These are phyloP conservation scores for Cytospora piceae DNA, from an alignment of 2,329 filamentous ascomycete genomes.

Conservation along the genomic window DNA sequence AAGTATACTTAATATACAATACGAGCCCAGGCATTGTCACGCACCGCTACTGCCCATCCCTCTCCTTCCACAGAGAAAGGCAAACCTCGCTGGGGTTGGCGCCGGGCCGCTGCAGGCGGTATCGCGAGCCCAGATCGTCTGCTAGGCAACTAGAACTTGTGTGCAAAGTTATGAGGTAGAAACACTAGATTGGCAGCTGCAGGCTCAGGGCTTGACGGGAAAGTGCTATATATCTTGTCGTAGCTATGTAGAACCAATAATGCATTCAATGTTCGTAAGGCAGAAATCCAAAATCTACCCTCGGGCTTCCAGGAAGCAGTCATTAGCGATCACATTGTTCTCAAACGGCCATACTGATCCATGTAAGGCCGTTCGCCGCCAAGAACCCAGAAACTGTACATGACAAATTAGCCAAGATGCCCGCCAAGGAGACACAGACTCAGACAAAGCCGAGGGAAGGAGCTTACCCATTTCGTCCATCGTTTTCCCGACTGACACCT, in stretches of 20 bases:
- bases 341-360: conserved; percentile 5
- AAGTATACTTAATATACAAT: not conserved
- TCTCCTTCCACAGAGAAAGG: not conserved
- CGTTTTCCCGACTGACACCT: not conserved
- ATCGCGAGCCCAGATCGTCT: no score
- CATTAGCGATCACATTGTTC: not conserved
- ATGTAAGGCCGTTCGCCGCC: not conserved
- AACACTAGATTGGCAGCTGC: no score
- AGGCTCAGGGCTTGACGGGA: no score
- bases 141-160: no score
- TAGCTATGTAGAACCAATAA: no score
- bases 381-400: not conserved
- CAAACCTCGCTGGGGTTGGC: not conserved
- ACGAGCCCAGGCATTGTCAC: not conserved
- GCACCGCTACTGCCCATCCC: not conserved
- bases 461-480: conserved; percentile 4
- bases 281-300: no score
- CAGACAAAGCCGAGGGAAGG: not conserved
- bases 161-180: no score
- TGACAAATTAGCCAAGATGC: not conserved
- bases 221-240: no score
- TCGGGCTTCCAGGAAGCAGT: not conserved
- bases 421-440: not conserved
- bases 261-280: no score
- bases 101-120: no score